These are phyloP conservation scores for Cymbopogon citratus DNA, from an alignment of 176 grass and related monocot genomes.

Conservation along the genomic window DNA sequence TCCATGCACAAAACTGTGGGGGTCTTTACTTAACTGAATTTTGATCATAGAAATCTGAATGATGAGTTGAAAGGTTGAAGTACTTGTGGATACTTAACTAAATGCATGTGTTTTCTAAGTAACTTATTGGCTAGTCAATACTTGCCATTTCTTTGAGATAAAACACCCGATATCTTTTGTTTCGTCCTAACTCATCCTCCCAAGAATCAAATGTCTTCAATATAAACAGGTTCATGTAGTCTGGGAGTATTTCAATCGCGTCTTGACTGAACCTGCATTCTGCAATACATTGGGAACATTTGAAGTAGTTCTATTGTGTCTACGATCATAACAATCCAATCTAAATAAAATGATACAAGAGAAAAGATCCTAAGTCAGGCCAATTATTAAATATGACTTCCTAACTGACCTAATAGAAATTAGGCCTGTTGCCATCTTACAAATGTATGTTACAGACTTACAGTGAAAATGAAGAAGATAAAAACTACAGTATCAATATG, in stretches of 20 bases:
- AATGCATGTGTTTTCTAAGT: background rate
- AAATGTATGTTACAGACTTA: background rate
- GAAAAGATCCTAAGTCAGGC: no score
- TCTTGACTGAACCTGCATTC: no score
- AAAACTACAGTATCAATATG: background rate
- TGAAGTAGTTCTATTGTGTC: no score
- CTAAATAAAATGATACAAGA: no score
- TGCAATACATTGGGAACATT: no score
- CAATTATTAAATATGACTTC: no score
- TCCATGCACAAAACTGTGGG: background rate
- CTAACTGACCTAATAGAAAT: no score
- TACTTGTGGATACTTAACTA: background rate
- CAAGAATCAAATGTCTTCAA: conserved; percentile 19
- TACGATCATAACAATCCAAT: no score
- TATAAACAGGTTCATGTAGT: background rate
- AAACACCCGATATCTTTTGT: background rate
- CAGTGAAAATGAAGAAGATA: background rate
- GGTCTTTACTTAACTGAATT: background rate
- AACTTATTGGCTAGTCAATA: background rate
- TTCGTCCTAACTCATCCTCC: background rate
- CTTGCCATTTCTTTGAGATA: conserved; percentile 21
- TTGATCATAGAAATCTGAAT: background rate
- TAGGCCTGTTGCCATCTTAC: no score
- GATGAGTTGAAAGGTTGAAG: background rate
- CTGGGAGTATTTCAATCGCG: no score